A percentile compares a stretch with the other conserved stretches of the same genome.
Conservation (phyloP, 768 basidiomycete species). For the Harrya chromipes region DNA sequence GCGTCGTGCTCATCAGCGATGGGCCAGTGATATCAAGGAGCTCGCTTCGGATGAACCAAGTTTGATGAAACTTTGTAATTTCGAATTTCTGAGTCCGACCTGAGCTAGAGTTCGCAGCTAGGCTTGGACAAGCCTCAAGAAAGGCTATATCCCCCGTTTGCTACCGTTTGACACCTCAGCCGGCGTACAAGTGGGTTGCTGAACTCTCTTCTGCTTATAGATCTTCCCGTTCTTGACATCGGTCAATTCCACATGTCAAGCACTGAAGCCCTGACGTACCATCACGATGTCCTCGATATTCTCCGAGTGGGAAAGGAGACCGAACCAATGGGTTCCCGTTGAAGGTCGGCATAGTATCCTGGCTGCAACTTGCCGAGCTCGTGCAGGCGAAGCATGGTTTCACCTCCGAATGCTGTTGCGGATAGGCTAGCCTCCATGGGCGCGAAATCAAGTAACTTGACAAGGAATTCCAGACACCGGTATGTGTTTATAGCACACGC, state of each 20-base stretch:
- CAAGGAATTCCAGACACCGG: slow-evolving; percentile 36
- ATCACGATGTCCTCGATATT: slow-evolving; percentile 36
- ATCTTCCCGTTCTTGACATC: neutral
- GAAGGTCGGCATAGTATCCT: slow-evolving; percentile 37
- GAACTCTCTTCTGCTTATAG: neutral
- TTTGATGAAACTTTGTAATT: too few relatives aligned
- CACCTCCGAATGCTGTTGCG: slow-evolving; percentile 35
- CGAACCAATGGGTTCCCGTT: slow-evolving; percentile 35
- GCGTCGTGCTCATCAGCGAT: too few relatives aligned
- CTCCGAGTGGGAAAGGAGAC: slow-evolving; percentile 23
- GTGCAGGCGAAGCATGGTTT: slow-evolving; percentile 33
- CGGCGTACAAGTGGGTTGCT: neutral
- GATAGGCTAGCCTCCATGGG: slow-evolving; percentile 38
- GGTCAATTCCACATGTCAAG: neutral
- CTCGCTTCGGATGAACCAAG: too few relatives aligned
- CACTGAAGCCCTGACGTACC: slow-evolving; percentile 13
- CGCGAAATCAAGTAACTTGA: slow-evolving; percentile 32
- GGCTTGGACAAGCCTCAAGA: too few relatives aligned
- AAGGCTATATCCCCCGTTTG: too few relatives aligned
- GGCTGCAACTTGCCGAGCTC: slow-evolving; percentile 37
- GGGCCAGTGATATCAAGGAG: too few relatives aligned
- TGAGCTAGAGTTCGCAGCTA: too few relatives aligned
- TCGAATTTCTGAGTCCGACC: too few relatives aligned
- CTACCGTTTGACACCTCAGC: neutral
- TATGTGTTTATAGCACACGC: slow-evolving; percentile 23